Base-by-base conservation (phyloP, 1,284 basidiomycete species). In the Cystobasidium pallidum region DNA sequence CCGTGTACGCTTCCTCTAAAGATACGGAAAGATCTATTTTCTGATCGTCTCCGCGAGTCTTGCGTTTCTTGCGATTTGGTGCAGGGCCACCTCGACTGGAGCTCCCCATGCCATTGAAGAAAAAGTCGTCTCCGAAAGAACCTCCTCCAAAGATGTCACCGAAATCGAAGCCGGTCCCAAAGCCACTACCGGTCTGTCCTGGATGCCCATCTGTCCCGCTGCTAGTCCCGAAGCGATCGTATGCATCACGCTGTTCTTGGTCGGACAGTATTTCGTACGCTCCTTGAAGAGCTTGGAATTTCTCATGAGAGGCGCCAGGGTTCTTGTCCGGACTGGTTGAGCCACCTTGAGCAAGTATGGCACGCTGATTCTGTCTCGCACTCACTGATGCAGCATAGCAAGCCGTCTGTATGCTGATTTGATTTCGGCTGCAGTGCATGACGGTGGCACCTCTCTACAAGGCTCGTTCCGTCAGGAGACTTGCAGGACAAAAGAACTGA, bases 261-360 rank as follows among this genome's bases (percentile, higher is more conserved):
- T 94, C 90, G 77, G 87, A 89, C 15, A 96, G 83, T 51, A 91
- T 89, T 80, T 95, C 93, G 78, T 95, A 96, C 86, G 93, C 93
- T 34, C 91, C 88, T 55, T 87, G 89, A 81, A 95, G 89, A 77
- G 91, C 89, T 80, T 95, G 92, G 78, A 95, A 95, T 72, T 88
- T 90, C 77, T 81, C 81, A 68, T 88, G 85, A 52, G 87, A 87
- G 36, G 88, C 88, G 70, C 81, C 81, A 8, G 81, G 81, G 73
- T 82, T 82, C 80, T 82, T 77, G 68, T 78, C 66, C 10, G 66
- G 66, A 51, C 66, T 70, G 21, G n/a, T n/a, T 0, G 15, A 2
- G 24, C n/a, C 6, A 3, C 10, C 21, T 58, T 36, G n/a, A 36
- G 55, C 24, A 34, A 6, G 4, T n/a, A 30, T 21, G 11, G 30